Evolutionary conservation across 2,329 filamentous ascomycete genomes (phyloP).

Genomic region (Pseudogymnoascus verrucosus): DNA sequence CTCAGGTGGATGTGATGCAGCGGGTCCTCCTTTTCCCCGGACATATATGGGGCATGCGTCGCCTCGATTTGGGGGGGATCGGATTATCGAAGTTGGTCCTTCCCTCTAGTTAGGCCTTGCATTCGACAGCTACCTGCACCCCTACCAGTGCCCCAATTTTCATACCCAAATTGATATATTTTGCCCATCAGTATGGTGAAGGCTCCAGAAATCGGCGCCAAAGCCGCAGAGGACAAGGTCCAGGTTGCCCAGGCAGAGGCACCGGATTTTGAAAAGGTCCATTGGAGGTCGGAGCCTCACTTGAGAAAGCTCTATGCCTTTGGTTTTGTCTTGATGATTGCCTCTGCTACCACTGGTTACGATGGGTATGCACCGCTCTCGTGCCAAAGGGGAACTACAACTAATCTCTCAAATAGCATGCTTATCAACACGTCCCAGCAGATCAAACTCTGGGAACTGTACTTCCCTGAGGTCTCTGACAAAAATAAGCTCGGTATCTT

Average conservation of each 20-base stretch:
- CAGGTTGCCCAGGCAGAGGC: conserved; percentile 36
- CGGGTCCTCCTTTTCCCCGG: not conserved
- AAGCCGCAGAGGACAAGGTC: conserved; percentile 24
- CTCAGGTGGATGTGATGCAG: not conserved
- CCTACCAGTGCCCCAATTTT: not conserved
- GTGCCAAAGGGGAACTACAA: not conserved
- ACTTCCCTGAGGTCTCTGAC: conserved; percentile 37
- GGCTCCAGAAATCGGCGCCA: conserved; percentile 1
- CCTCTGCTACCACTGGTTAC: conserved; percentile 54
- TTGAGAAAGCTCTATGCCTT: conserved; percentile 48
- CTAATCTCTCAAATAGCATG: conserved; percentile 28
- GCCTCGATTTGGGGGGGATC: not conserved
- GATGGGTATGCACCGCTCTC: conserved; percentile 37
- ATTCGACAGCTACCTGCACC: not conserved
- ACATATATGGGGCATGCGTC: not conserved
- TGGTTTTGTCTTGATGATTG: conserved; percentile 47
- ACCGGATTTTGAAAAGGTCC: conserved; percentile 46
- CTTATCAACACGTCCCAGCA: conserved; percentile 52
- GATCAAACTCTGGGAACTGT: conserved; percentile 44
- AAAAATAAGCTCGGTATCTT: conserved; percentile 40
- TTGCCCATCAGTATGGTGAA: not conserved
- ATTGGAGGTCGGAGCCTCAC: conserved; percentile 49
- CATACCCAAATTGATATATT: not conserved
- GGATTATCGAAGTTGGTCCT: not conserved
- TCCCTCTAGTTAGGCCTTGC: not conserved